Evolutionary conservation across 169 alveolate species (phyloP).

Genomic region (Cryptosporidium bovis): DNA sequence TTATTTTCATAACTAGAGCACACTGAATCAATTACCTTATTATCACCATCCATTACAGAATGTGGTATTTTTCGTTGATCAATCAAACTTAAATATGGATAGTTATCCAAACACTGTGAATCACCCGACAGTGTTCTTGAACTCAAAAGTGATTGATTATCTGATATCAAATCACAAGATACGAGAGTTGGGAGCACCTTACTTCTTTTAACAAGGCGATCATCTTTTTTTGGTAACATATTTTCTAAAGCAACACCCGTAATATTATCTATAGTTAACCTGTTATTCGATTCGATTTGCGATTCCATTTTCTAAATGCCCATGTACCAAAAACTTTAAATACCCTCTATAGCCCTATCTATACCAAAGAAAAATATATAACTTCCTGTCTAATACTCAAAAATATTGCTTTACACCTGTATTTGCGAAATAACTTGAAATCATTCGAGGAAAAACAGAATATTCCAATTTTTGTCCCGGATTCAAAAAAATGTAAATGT

Average conservation of each 20-base stretch:
- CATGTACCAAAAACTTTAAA: background rate
- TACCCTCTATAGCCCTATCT: background rate
- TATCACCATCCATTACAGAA: background rate
- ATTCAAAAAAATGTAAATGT: too few relatives aligned
- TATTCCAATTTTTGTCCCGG: too few relatives aligned
- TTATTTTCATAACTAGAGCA: slow-evolving; percentile 9
- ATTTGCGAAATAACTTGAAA: slow-evolving; percentile 20
- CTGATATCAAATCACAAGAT: slow-evolving; percentile 58
- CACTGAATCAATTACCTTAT: slow-evolving; percentile 2
- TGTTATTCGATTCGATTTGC: slow-evolving; percentile 42
- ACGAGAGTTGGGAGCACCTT: slow-evolving; percentile 16
- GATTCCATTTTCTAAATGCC: slow-evolving; percentile 27
- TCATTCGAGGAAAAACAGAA: too few relatives aligned
- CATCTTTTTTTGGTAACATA: slow-evolving; percentile 20
- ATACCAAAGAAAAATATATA: background rate
- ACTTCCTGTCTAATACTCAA: background rate
- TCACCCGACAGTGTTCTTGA: slow-evolving; percentile 65
- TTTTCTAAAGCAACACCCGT: slow-evolving; percentile 27
- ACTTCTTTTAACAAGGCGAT: slow-evolving; percentile 47
- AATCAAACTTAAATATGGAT: slow-evolving; percentile 11
- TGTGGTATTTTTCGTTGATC: background rate
- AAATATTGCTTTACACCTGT: slow-evolving; percentile 25
- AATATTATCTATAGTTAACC: slow-evolving; percentile 7
- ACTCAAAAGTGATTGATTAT: slow-evolving; percentile 54
- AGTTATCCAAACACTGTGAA: slow-evolving; percentile 53